Base-by-base conservation (phyloP, 2,329 filamentous ascomycete genomes). In the Aspergillus oerlinghausenensis region DNA sequence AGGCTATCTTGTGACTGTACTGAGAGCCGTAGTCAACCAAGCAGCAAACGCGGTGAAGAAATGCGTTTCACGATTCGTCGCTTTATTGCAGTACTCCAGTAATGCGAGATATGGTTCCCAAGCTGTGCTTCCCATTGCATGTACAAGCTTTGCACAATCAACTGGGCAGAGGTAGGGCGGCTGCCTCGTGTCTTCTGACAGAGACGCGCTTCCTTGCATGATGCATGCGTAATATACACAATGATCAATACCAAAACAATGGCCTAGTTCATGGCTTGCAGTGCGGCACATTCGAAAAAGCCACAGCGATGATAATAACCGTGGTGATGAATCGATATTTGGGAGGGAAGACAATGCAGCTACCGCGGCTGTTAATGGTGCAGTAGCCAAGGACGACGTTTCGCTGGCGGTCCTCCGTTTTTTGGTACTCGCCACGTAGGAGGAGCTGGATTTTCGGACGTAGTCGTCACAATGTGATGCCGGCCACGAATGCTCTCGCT, bases 211-310 rank as follows among this genome's bases (percentile, higher is more conserved):
- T 21, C 69, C 67, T 49, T 73, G 71, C 69, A 73, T 72, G 4
- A 60, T 56, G 49, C 70, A 72, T 1, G 70, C 69, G 51, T 72
- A 70, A 38, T 70, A 51, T 25, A 81, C 73, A 65, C 87, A 90
- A 66, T 90, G 87, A 7, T 71, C 86, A 14, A 90, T 76, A 0
- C 82, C 84, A 40, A 90, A 80, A 64, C 86, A 89, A 67, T 89
- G 87, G 0, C 85, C 84, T 0, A 89, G 70, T 64, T 90, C 87
- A 65, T 89, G 87, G 1, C 79, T 79, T 1, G 80, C 81, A 0
- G 86, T 88, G 51, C 80, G 80, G 52, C 77, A 84, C 2, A 84
- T 68, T 10, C 81, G 77, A 9, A 78, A 78, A 14, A 88, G 78
- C 84, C 85, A 89, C 1, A 86, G 65, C 0, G 71, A 77, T 0